Evolutionary conservation across 495 filamentous ascomycete genomes (phyloP).

Genomic region (Symbiotaphrina buchneri): DNA sequence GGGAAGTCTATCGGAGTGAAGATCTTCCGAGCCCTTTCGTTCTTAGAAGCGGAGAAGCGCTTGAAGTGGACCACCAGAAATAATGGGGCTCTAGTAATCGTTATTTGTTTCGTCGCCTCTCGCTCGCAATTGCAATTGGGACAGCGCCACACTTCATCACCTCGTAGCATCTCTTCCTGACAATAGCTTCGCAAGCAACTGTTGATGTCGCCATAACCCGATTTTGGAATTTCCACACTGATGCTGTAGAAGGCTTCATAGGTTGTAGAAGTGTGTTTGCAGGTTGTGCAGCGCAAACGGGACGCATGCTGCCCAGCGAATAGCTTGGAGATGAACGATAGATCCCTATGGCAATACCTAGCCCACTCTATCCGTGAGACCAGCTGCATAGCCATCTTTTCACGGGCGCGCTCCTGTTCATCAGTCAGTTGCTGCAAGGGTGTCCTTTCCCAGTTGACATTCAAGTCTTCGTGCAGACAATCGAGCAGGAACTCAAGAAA

Average conservation of each 20-base stretch:
- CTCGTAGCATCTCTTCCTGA: slow-evolving; percentile 37
- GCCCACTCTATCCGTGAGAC: slow-evolving; percentile 45
- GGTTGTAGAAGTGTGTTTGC: slow-evolving; percentile 42
- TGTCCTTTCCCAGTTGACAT: slow-evolving; percentile 34
- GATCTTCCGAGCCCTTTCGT: slow-evolving; percentile 36
- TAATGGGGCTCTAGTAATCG: slow-evolving; percentile 47
- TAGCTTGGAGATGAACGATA: slow-evolving; percentile 40
- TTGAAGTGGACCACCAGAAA: slow-evolving; percentile 59
- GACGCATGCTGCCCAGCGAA: slow-evolving; percentile 53
- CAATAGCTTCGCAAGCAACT: slow-evolving; percentile 48
- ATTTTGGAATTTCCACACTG: slow-evolving; percentile 38
- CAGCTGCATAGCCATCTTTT: slow-evolving; percentile 32
- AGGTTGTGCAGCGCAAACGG: slow-evolving; percentile 37
- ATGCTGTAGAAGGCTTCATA: slow-evolving; percentile 52
- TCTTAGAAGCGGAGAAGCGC: slow-evolving; percentile 37
- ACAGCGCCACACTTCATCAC: slow-evolving; percentile 52
- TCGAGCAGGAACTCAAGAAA: slow-evolving; percentile 55
- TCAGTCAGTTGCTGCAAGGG: slow-evolving; percentile 34
- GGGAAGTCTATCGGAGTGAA: slow-evolving; percentile 48
- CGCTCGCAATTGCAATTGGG: slow-evolving; percentile 43
- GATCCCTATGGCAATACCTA: slow-evolving; percentile 43
- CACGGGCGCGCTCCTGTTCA: slow-evolving; percentile 37
- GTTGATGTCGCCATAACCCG: slow-evolving; percentile 26
- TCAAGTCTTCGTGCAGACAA: slow-evolving; percentile 54
- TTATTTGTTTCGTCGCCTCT: slow-evolving; percentile 50